phyloP scores from a whole-genome alignment of 176 grass and related monocot genomes.

The Echinochloa phyllopogon region DNA sequence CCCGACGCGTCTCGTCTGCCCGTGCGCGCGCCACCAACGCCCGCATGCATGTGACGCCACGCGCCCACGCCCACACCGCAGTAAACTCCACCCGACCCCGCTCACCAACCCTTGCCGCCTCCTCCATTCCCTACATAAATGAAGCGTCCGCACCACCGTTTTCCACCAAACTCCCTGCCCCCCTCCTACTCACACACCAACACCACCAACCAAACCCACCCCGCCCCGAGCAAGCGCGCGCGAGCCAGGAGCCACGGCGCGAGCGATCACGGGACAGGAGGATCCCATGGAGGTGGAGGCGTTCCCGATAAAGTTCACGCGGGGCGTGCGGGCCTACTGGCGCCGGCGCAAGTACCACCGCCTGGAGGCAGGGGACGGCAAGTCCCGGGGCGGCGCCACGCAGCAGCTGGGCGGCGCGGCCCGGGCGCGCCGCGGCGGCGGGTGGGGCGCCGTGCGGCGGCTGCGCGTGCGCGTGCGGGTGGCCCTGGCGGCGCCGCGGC shows the following conservation, averaged over 20 bases:
- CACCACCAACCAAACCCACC: background rate
- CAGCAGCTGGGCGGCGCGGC: slow-evolving; percentile 38
- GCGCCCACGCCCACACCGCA: background rate
- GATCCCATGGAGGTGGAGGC: slow-evolving; percentile 53
- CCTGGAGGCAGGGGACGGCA: slow-evolving; percentile 21
- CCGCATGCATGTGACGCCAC: background rate
- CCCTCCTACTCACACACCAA: background rate
- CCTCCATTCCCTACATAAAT: background rate
- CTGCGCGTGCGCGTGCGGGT: slow-evolving; percentile 52
- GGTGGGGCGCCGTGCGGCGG: slow-evolving; percentile 32
- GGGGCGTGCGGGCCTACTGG: slow-evolving; percentile 70
- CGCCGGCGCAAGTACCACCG: slow-evolving; percentile 68
- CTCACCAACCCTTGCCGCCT: slow-evolving; percentile 6
- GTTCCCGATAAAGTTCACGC: slow-evolving; percentile 74
- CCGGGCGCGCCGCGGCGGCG: slow-evolving; percentile 23
- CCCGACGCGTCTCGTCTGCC: background rate
- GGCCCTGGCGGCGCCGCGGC: slow-evolving; percentile 34
- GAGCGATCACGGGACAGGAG: too few relatives aligned
- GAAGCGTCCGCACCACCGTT: background rate
- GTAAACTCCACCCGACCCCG: background rate
- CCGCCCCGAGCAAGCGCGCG: background rate
- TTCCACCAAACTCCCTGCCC: background rate
- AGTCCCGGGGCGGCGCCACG: background rate
- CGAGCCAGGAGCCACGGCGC: too few relatives aligned
- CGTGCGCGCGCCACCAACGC: slow-evolving; percentile 22